phyloP scores from a whole-genome alignment of 2,329 filamentous ascomycete species.

The Grosmannia clavigera region DNA sequence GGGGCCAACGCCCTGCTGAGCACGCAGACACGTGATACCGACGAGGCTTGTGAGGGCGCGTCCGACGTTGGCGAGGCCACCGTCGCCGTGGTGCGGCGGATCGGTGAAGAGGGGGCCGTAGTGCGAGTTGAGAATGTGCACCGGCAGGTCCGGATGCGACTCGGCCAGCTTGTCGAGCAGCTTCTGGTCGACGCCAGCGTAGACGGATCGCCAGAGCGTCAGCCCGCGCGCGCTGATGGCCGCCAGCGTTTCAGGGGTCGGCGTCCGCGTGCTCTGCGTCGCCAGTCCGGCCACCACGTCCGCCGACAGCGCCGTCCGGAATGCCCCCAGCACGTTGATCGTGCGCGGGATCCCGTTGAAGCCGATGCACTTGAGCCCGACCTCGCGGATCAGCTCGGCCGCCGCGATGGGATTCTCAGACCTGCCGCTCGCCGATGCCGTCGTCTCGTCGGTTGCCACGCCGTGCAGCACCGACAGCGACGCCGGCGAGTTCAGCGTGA shows the following conservation, averaged over 20 bases:
- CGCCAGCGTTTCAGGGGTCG: conserved; percentile 40
- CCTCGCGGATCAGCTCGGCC: conserved; percentile 62
- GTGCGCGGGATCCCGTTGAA: conserved; percentile 75
- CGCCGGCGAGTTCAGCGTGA: conserved; percentile 77
- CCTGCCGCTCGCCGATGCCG: conserved; percentile 9
- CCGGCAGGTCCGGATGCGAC: conserved; percentile 72
- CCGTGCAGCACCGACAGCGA: conserved; percentile 53
- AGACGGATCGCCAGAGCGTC: conserved; percentile 63
- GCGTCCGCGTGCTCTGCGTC: conserved; percentile 41
- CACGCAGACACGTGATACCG: conserved; percentile 60
- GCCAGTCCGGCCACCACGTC: conserved; percentile 41
- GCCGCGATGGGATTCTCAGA: conserved; percentile 26
- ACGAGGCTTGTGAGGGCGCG: conserved; percentile 60
- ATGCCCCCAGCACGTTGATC: conserved; percentile 61
- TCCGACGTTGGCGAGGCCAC: conserved; percentile 44
- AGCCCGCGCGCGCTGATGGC: conserved; percentile 45
- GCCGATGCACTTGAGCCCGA: conserved; percentile 42
- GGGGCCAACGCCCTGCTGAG: conserved; percentile 71
- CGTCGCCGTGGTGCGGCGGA: conserved; percentile 33
- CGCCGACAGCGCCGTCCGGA: conserved; percentile 40
- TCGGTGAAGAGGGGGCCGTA: conserved; percentile 66
- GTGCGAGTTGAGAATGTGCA: conserved; percentile 63
- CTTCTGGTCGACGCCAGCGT: conserved; percentile 61
- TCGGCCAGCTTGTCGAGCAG: conserved; percentile 56
- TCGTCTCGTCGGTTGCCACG: conserved; percentile 26